Evolutionary conservation across 805 yeast species (phyloP), one percentile per base, ranked within the genome.

Genomic region (Starmerella etchellsii): DNA sequence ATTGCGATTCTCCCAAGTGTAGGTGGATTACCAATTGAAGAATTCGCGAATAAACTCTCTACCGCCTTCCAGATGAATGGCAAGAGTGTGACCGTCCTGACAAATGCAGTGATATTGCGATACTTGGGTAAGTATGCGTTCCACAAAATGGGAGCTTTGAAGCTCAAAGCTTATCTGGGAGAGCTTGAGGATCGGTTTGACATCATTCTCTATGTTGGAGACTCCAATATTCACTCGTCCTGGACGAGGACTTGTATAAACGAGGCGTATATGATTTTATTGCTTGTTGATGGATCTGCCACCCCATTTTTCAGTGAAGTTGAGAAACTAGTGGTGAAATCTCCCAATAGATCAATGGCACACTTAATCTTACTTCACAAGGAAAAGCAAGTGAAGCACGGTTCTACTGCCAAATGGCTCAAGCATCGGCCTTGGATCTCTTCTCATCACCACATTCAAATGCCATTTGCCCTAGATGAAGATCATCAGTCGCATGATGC

Each of bases 181-280:
- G 94, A 84, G 50, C 66, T 91, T 36, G 98, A 88, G 64, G 96
- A 87, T 53, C 71, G 74, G 47, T 82, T 78, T 57, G 83, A 88
- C 50, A 79, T 84, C n/a, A 80, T 91, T 3, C 74, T 88, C 2
- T 91, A 88, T 54, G 76, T 88, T 11, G 87, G 91, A 21, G 97
- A 91, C 53, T 76, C 95, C 0, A 16, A 25, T 16, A 69, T 81
- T 0, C 74, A 80, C 2, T 81, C 95, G 0, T 70, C 76, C 16
- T 88, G 98, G 98, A 83, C 95, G 0, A 70, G 74, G 8, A 83
- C 95, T 0, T 91, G 97, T 58, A 80, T 88, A 31, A 76, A 87
- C 8, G 96, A 88, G 59, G 97, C 95, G 15, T 97, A 88, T 59
- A 87, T 96, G 63, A 75, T 88, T n/a, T 64, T 91, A 25, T 63